Percentiles rank a stretch among this genome's conserved stretches.
phyloP scores from a whole-genome alignment of 495 filamentous ascomycete species.

The Hypoxylon trugodes region DNA sequence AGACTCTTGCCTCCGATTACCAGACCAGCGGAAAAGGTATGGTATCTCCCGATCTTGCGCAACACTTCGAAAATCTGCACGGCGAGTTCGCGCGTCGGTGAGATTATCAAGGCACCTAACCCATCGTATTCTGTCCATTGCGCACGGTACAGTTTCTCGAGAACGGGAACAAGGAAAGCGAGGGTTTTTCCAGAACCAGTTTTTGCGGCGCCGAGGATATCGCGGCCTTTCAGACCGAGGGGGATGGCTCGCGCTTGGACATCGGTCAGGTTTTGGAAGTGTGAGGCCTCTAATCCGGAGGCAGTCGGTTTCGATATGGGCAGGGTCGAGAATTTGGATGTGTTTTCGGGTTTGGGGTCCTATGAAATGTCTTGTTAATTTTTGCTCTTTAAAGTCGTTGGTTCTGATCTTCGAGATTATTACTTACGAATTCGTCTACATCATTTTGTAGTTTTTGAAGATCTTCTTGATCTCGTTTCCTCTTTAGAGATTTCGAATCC shows the following conservation, averaged over 20 bases:
- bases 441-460: conserved; percentile 61
- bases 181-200: conserved; percentile 97
- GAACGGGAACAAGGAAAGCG: conserved; percentile 88
- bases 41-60: conserved; percentile 86
- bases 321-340: conserved; percentile 75
- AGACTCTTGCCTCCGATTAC: conserved; percentile 95
- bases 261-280: conserved; percentile 90
- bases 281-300: conserved; percentile 80
- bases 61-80: conserved; percentile 98
- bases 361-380: conserved; percentile 25
- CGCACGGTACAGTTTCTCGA: conserved; percentile 92
- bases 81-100: conserved; percentile 92
- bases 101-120: conserved; percentile 89
- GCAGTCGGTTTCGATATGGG: conserved; percentile 88
- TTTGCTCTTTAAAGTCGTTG: neutral
- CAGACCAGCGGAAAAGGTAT: conserved; percentile 90
- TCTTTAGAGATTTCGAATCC: conserved; percentile 52
- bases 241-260: conserved; percentile 90
- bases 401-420: neutral
- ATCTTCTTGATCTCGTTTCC: conserved; percentile 62
- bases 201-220: conserved; percentile 95
- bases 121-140: conserved; percentile 93
- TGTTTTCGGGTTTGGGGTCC: conserved; percentile 57
- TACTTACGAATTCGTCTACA: conserved; percentile 51
- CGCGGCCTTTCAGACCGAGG: conserved; percentile 81